These are phyloP conservation scores for Tulasnella sp. DNA, from an alignment of 768 basidiomycete species.

Conservation along the genomic window DNA sequence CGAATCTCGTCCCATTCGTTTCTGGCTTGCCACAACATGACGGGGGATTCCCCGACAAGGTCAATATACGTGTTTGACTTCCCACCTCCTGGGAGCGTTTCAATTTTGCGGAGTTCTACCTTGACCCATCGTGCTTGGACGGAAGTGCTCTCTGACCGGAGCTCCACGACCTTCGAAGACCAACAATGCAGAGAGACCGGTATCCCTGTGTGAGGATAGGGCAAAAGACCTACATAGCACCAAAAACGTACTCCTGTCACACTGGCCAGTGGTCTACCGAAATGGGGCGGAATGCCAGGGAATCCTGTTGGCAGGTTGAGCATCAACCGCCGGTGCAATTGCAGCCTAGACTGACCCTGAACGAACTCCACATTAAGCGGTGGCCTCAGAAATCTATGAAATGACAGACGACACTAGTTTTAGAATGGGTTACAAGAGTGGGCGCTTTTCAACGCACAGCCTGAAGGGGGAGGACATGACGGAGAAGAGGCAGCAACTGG, in stretches of 20 bases:
- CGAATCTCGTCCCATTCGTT: conserved; percentile 67
- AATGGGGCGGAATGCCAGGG: conserved; percentile 80
- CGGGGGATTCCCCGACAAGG: conserved; percentile 73
- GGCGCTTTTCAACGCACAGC: neutral
- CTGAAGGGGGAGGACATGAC: neutral
- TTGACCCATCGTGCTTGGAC: conserved; percentile 90
- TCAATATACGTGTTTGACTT: conserved; percentile 69
- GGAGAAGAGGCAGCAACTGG: neutral
- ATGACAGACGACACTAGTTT: neutral
- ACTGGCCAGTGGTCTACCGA: conserved; percentile 74
- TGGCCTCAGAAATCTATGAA: conserved; percentile 66
- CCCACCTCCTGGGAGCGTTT: conserved; percentile 70
- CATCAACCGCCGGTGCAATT: conserved; percentile 1
- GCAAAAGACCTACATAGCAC: conserved; percentile 14
- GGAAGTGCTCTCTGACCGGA: conserved; percentile 64
- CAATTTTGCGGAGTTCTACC: conserved; percentile 87
- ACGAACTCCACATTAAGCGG: conserved; percentile 89
- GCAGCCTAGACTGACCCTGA: conserved; percentile 48
- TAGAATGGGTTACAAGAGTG: neutral
- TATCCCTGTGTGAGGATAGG: conserved; percentile 26
- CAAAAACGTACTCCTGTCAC: conserved; percentile 70
- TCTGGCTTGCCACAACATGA: conserved; percentile 75
- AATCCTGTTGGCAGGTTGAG: conserved; percentile 49
- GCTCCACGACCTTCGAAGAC: conserved; percentile 68
- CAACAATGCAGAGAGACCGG: neutral